These are phyloP conservation scores for Saturnispora silvae DNA, from an alignment of 805 yeast genomes.

Conservation along the genomic window DNA sequence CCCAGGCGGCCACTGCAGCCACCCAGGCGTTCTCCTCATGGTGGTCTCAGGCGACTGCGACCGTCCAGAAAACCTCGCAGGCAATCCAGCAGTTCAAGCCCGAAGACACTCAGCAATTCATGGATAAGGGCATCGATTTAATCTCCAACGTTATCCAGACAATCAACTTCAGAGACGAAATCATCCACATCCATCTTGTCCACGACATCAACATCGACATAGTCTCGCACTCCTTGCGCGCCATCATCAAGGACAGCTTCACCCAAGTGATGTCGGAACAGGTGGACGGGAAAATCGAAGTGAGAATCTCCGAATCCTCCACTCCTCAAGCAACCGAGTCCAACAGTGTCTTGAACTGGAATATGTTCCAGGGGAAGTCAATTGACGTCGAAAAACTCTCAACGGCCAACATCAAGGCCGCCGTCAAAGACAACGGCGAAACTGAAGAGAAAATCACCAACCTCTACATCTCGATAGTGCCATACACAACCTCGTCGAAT, in stretches of 20 bases:
- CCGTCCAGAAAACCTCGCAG: constrained; percentile 58
- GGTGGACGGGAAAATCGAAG: constrained; percentile 68
- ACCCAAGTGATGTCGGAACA: constrained; percentile 52
- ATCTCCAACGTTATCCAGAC: constrained; percentile 29
- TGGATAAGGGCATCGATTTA: constrained; percentile 15
- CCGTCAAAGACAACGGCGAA: constrained; percentile 34
- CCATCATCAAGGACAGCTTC: constrained; percentile 44
- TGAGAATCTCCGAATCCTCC: constrained; percentile 44
- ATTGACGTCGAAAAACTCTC: constrained; percentile 84
- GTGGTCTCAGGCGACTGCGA: constrained; percentile 65
- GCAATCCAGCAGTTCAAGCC: constrained; percentile 41
- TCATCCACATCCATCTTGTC: constrained; percentile 51
- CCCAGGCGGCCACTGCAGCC: constrained; percentile 15
- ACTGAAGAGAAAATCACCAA: not conserved
- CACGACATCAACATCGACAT: constrained; percentile 54
- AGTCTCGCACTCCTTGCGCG: constrained; percentile 14
- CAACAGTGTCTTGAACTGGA: constrained; percentile 6
- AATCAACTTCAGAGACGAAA: constrained; percentile 34
- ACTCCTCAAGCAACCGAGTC: constrained; percentile 18
- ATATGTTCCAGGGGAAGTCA: constrained; percentile 59
- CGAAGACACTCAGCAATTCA: constrained; percentile 26
- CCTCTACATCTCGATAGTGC: constrained; percentile 26
- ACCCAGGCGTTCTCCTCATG: constrained; percentile 50
- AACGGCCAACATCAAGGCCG: constrained; percentile 73
- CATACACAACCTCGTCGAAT: constrained; percentile 18